Percentiles rank a stretch among this genome's conserved stretches.
Conservation (phyloP, 2,329 filamentous ascomycete species). For the Tolypocladium capitatum region DNA sequence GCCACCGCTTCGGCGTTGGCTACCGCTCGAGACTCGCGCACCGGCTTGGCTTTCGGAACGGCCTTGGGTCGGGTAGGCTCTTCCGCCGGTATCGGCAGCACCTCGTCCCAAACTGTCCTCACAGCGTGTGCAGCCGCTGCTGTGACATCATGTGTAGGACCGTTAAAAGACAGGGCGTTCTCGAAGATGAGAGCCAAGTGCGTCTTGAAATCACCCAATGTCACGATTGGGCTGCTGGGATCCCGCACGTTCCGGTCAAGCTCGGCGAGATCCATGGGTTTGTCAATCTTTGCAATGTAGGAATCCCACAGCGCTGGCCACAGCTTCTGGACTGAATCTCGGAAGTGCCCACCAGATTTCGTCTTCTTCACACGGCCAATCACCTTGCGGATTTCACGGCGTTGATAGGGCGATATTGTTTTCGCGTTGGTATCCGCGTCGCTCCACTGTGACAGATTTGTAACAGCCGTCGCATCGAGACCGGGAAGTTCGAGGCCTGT, state of each 20-base stretch:
- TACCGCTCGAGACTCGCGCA: constrained; percentile 19
- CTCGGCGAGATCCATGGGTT: constrained; percentile 72
- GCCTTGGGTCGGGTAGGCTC: constrained; percentile 48
- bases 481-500: constrained; percentile 3
- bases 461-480: constrained; percentile 9
- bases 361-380: constrained; percentile 74
- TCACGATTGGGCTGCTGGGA: constrained; percentile 43
- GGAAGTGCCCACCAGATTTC: constrained; percentile 64
- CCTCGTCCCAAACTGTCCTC: constrained; percentile 35
- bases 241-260: constrained; percentile 72
- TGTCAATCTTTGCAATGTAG: constrained; percentile 52
- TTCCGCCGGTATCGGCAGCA: constrained; percentile 29
- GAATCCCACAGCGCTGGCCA: constrained; percentile 66
- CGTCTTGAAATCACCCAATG: constrained; percentile 56
- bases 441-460: constrained; percentile 23
- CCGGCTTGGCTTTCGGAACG: constrained; percentile 24
- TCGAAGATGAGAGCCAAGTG: constrained; percentile 68
- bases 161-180: constrained; percentile 77
- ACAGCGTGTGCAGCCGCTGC: constrained; percentile 40
- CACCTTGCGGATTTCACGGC: constrained; percentile 49
- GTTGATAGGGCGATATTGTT: constrained; percentile 44
- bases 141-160: constrained; percentile 60
- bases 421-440: constrained; percentile 30
- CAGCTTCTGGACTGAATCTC: constrained; percentile 61
- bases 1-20: constrained; percentile 11